These are phyloP conservation scores for Phaeolepiota aurea DNA, from an alignment of 768 basidiomycete genomes.

Conservation along the genomic window DNA sequence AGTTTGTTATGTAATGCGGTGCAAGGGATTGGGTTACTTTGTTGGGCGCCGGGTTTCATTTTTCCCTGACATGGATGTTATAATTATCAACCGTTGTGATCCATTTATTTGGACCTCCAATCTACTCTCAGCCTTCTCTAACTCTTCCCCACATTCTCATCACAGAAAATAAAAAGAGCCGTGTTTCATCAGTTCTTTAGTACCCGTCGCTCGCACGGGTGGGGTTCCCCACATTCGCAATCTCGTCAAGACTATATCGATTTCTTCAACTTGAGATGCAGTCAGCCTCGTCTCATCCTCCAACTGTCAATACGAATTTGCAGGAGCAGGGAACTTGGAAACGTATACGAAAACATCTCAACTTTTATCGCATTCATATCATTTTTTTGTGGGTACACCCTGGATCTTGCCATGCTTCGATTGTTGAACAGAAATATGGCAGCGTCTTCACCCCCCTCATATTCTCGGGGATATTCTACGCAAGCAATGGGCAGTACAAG, in stretches of 20 bases:
- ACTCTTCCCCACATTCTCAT: too few species aligned
- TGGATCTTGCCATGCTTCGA: conserved; percentile 1
- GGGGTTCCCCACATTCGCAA: too few species aligned
- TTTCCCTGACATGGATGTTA: background rate
- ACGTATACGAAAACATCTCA: conserved; percentile 39
- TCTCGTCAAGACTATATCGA: too few species aligned
- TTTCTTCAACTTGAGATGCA: conserved; percentile 13
- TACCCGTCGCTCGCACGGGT: too few species aligned
- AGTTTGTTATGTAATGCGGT: background rate
- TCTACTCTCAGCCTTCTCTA: conserved; percentile 1
- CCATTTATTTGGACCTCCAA: conserved; percentile 1
- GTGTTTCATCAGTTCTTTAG: too few species aligned
- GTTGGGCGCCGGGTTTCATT: background rate
- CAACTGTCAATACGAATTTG: background rate
- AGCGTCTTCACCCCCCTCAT: conserved; percentile 77
- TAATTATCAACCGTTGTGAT: background rate
- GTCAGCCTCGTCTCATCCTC: conserved; percentile 7
- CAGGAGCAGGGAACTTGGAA: conserved; percentile 13
- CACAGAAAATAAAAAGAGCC: too few species aligned
- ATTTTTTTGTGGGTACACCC: conserved; percentile 45
- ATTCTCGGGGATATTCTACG: conserved; percentile 75
- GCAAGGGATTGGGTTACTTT: background rate
- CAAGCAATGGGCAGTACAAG: conserved; percentile 64
- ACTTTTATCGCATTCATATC: conserved; percentile 59
- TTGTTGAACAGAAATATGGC: conserved; percentile 8